Percentiles rank a stretch among this genome's conserved stretches.
These are phyloP conservation scores for Boletus sp. DNA, from an alignment of 1,284 basidiomycete species.

Conservation along the genomic window DNA sequence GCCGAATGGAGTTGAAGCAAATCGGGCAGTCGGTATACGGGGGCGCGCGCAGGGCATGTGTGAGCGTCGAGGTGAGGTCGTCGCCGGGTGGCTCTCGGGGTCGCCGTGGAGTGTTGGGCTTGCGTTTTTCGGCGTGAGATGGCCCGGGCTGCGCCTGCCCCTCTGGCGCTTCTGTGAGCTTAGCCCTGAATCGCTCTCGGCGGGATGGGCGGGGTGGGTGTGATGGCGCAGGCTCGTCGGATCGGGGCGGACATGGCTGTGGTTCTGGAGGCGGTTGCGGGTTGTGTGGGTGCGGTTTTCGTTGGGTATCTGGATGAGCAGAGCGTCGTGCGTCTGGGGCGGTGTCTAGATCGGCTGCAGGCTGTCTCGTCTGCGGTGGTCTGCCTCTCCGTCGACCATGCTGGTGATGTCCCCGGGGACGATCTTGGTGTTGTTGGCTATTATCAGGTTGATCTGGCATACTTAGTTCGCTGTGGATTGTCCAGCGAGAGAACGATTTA, in stretches of 20 bases:
- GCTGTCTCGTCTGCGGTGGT: background rate
- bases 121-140: slow-evolving; percentile 1
- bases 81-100: slow-evolving; percentile 31
- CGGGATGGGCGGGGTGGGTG: slow-evolving; percentile 18
- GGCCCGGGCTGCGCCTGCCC: background rate
- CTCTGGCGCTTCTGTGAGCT: slow-evolving; percentile 21
- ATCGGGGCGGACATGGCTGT: slow-evolving; percentile 5
- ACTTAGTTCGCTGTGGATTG: no score
- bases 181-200: slow-evolving; percentile 24
- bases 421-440: background rate
- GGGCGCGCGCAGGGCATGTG: slow-evolving; percentile 54
- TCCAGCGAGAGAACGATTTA: no score
- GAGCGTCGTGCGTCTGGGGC: no score
- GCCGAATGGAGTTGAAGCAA: slow-evolving; percentile 71
- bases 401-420: background rate
- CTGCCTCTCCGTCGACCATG: slow-evolving; percentile 9
- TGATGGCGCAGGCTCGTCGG: background rate
- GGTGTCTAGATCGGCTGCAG: background rate
- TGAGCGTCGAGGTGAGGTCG: slow-evolving; percentile 69
- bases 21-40: slow-evolving; percentile 79
- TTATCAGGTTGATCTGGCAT: slow-evolving; percentile 20
- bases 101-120: slow-evolving; percentile 7
- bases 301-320: background rate
- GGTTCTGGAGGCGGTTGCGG: background rate
- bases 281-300: background rate